Base-by-base conservation (phyloP, 2,329 filamentous ascomycete species). In the Cephalotrichum gorgonifer region DNA sequence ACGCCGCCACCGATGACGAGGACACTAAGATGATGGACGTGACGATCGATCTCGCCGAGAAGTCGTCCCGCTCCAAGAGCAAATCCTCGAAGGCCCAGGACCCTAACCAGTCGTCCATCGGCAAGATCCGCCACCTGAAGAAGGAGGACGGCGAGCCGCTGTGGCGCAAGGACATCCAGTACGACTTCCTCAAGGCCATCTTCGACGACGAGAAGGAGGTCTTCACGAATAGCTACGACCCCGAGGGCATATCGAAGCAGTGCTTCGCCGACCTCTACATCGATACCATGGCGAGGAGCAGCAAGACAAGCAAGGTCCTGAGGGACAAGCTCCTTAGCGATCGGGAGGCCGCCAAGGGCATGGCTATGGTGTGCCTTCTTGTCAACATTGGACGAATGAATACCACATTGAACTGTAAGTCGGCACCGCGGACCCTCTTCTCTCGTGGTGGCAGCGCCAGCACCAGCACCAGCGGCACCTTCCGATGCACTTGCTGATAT, bases 311-410 rank as follows among this genome's bases (percentile, higher is more conserved):
- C 75, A 97, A 97, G 70, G 93, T 98, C 45, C 75, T 98, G 54
- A 88, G 95, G 65, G 93, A 98, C 67, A 97, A 98, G 72, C 76
- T 98, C 55, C 76, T 95, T 60, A 93, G 85, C 56, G 93, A 98
- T 64, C 83, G 88, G 60, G 84, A 88, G 55, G 90, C 90, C 22
- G 93, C 91, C 31, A 89, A 95, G 64, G 91, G 88, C 61, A 98
- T 98, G 93, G 93, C 93, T 48, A 98, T 98, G 93, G 91, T 98
- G 51, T 98, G 93, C 67, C 72, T 98, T 55, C 71, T 98, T 58
- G 93, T 98, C 64, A 98, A 98, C 61, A 87, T 98, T 54, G 93
- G 93, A 51, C 79, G 93, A 54, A 98, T 98, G 93, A 98, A 98
- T 67, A 98, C 93, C 2, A 98, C 93, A 0, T 74, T 98, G 44